These are phyloP conservation scores for Chenopodium album DNA, from an alignment of 148 eudicot genomes.

Conservation along the genomic window DNA sequence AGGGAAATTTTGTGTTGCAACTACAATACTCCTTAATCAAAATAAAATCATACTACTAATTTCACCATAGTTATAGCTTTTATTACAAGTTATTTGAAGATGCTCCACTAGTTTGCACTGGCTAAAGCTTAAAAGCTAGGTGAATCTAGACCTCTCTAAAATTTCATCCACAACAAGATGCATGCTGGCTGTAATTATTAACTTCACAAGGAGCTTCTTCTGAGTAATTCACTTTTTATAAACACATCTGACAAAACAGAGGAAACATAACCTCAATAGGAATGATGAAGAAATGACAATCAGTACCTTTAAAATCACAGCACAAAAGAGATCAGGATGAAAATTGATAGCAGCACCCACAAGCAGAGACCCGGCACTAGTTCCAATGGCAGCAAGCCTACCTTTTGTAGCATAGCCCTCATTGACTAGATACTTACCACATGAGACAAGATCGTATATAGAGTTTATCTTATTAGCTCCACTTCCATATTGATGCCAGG, in stretches of 20 bases:
- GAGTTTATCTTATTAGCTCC: conserved; percentile 81
- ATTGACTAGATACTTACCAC: conserved; percentile 65
- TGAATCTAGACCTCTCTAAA: background rate
- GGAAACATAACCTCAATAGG: background rate
- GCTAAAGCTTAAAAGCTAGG: background rate
- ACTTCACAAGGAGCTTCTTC: background rate
- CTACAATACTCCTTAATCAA: too few species aligned
- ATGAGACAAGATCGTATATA: conserved; percentile 69
- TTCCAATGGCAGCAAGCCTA: conserved; percentile 69
- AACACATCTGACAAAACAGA: background rate
- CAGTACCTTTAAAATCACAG: conserved; percentile 79
- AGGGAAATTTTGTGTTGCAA: too few species aligned
- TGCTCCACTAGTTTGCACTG: background rate
- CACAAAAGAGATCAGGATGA: conserved; percentile 62
- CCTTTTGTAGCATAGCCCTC: conserved; percentile 64
- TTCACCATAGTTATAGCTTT: background rate
- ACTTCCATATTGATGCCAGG: conserved; percentile 81
- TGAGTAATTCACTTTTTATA: background rate
- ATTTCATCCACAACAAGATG: background rate
- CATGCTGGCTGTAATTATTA: background rate
- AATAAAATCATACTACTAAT: background rate
- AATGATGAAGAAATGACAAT: background rate
- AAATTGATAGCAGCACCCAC: conserved; percentile 82
- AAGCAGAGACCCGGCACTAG: conserved; percentile 89
- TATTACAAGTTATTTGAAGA: background rate